These are phyloP conservation scores for Oryza rufipogon DNA, from an alignment of 176 grass and related monocot genomes.

Conservation along the genomic window DNA sequence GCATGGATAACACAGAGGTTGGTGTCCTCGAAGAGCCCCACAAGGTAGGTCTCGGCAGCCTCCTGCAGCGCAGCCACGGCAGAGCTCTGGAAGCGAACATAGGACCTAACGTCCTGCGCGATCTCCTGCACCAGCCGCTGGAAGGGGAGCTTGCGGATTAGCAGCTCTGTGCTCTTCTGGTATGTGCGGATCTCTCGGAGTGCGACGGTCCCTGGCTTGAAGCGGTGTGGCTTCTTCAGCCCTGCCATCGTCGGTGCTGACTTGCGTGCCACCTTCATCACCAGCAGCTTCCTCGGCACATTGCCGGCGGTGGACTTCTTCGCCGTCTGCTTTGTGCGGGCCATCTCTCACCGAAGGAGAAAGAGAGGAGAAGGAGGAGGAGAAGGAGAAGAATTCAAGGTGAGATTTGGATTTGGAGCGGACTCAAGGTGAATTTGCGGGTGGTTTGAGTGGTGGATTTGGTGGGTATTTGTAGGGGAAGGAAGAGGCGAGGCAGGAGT, in stretches of 20 bases:
- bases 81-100: constrained; percentile 75
- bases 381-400: background rate
- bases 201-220: constrained; percentile 68
- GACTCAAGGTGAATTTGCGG: background rate
- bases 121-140: constrained; percentile 80
- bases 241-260: constrained; percentile 68
- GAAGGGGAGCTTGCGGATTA: constrained; percentile 84
- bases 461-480: background rate
- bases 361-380: too few species aligned
- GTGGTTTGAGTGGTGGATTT: too few species aligned
- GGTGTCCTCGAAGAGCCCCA: constrained; percentile 83
- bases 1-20: constrained; percentile 87
- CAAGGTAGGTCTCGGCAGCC: constrained; percentile 77
- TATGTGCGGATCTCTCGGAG: constrained; percentile 86
- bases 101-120: constrained; percentile 79
- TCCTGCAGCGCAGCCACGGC: constrained; percentile 72
- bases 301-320: constrained; percentile 71
- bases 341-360: constrained; percentile 37
- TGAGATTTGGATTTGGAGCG: too few species aligned
- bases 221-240: constrained; percentile 88
- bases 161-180: constrained; percentile 92
- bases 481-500: background rate
- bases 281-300: constrained; percentile 75
- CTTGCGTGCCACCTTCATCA: constrained; percentile 80
- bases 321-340: constrained; percentile 79